Conservation (phyloP, 1,139 yeast genomes). For the Suhomyces ambrosiae region DNA sequence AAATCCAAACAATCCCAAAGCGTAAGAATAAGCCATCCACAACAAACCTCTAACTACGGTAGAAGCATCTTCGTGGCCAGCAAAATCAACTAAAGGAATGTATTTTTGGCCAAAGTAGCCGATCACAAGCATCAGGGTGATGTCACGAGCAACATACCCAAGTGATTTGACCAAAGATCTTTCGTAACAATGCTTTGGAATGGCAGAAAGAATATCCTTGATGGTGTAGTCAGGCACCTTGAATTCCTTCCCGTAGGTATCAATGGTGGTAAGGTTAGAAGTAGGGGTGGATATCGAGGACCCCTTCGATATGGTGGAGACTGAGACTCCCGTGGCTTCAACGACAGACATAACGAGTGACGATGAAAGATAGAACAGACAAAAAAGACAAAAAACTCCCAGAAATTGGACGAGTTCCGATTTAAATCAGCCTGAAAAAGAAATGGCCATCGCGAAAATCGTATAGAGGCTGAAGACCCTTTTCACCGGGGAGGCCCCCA, state of each 20-base stretch:
- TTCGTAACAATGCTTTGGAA: conserved; percentile 65
- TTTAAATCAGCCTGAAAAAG: conserved; percentile 1
- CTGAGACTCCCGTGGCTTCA: conserved; percentile 11
- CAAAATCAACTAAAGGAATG: conserved; percentile 48
- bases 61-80: conserved; percentile 34
- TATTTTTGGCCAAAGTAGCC: conserved; percentile 49
- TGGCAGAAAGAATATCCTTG: conserved; percentile 60
- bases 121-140: conserved; percentile 42
- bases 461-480: no score
- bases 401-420: background rate
- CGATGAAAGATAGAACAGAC: no score
- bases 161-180: conserved; percentile 53
- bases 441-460: background rate
- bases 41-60: conserved; percentile 49
- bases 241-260: conserved; percentile 58
- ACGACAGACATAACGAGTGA: conserved; percentile 10
- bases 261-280: conserved; percentile 43
- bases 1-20: conserved; percentile 50
- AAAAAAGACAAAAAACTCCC: background rate
- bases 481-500: no score
- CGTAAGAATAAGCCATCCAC: conserved; percentile 55
- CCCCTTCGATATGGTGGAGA: conserved; percentile 22
- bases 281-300: conserved; percentile 26
- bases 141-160: conserved; percentile 61
- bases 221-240: conserved; percentile 64